Evolutionary conservation across 1,284 basidiomycete genomes (phyloP).

Genomic region (Tremellales sp.): DNA sequence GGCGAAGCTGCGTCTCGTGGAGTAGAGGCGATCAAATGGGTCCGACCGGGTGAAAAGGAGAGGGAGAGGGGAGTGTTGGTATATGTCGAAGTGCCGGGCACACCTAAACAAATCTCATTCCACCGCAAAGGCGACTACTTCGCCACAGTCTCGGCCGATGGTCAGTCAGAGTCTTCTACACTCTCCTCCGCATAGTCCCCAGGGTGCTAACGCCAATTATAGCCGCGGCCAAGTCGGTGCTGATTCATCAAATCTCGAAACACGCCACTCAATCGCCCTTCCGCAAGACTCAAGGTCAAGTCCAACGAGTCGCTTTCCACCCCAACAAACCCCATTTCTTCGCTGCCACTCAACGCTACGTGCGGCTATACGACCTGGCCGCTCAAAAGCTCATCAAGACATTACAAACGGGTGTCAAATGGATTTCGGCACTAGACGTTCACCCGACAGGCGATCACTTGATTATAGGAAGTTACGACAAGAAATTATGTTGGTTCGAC

Average conservation of each 20-base stretch:
- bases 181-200: neutral
- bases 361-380: slow-evolving; percentile 90
- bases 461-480: slow-evolving; percentile 95
- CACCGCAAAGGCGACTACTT: slow-evolving; percentile 95
- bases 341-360: slow-evolving; percentile 96
- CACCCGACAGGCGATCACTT: slow-evolving; percentile 95
- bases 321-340: slow-evolving; percentile 93
- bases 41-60: slow-evolving; percentile 50
- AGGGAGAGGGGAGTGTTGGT: slow-evolving; percentile 54
- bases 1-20: slow-evolving; percentile 40
- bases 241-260: slow-evolving; percentile 87
- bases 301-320: slow-evolving; percentile 93
- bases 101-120: slow-evolving; percentile 83
- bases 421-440: slow-evolving; percentile 95
- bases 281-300: slow-evolving; percentile 82
- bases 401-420: slow-evolving; percentile 84
- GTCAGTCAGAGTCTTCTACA: slow-evolving; percentile 25
- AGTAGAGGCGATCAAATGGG: slow-evolving; percentile 52
- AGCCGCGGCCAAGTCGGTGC: slow-evolving; percentile 48
- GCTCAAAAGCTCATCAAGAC: slow-evolving; percentile 92
- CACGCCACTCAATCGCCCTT: slow-evolving; percentile 97
- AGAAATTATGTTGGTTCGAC: slow-evolving; percentile 98
- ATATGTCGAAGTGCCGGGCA: slow-evolving; percentile 60
- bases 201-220: neutral
- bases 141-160: slow-evolving; percentile 65